phyloP scores from a whole-genome alignment of 306 rosid species.

The Fragaria vesca region DNA sequence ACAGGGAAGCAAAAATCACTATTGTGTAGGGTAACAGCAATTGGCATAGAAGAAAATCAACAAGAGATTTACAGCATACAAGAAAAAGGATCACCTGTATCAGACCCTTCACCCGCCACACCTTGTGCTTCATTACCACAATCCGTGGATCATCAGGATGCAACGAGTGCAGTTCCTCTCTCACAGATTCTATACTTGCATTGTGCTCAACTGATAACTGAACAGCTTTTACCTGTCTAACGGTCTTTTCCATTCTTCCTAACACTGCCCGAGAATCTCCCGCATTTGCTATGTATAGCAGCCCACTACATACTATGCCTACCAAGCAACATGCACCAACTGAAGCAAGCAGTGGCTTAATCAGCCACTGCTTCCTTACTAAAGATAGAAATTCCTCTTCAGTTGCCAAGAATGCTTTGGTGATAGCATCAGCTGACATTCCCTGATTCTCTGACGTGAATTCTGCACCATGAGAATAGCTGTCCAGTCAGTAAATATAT shows the following conservation, averaged over 20 bases:
- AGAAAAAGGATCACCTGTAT: slow-evolving; percentile 64
- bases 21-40: neutral
- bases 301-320: slow-evolving; percentile 74
- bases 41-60: neutral
- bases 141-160: slow-evolving; percentile 97
- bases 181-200: slow-evolving; percentile 80
- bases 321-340: slow-evolving; percentile 92
- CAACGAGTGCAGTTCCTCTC: slow-evolving; percentile 69
- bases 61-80: slow-evolving; percentile 25
- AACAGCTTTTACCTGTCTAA: slow-evolving; percentile 67
- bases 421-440: slow-evolving; percentile 82
- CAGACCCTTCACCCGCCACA: slow-evolving; percentile 99
- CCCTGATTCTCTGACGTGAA: slow-evolving; percentile 66
- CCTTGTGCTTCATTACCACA: slow-evolving; percentile 83
- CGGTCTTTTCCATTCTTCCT: slow-evolving; percentile 56
- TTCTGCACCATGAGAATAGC: slow-evolving; percentile 67
- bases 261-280: slow-evolving; percentile 96
- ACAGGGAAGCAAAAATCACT: slow-evolving; percentile 1
- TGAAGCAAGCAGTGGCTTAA: slow-evolving; percentile 80
- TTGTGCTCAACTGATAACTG: slow-evolving; percentile 91
- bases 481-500: slow-evolving; percentile 46
- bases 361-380: slow-evolving; percentile 73
- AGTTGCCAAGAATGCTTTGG: slow-evolving; percentile 77
- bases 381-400: slow-evolving; percentile 83
- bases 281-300: slow-evolving; percentile 85